Evolutionary conservation across 1,139 yeast species (phyloP).

Genomic region (Saccharomyces hybrid): DNA sequence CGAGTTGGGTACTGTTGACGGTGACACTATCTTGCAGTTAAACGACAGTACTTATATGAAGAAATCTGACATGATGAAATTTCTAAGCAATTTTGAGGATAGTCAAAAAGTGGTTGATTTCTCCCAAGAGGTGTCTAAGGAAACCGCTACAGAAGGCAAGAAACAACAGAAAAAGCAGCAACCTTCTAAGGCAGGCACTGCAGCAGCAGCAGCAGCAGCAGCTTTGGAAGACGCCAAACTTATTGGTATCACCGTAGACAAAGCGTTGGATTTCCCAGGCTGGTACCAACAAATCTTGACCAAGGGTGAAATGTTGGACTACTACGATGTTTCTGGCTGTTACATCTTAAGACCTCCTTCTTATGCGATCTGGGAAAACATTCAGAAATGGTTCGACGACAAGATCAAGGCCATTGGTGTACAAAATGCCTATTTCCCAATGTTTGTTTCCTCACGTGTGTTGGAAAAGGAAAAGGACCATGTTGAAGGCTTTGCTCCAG

Average conservation of each 20-base stretch:
- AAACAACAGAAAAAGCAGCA: constrained; percentile 13
- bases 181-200: constrained; percentile 34
- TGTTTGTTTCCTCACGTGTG: constrained; percentile 91
- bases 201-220: neutral
- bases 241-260: constrained; percentile 94
- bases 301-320: constrained; percentile 97
- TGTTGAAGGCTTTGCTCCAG: constrained; percentile 98
- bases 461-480: constrained; percentile 98
- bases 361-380: constrained; percentile 88
- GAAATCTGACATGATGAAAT: constrained; percentile 47
- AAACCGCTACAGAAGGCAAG: constrained; percentile 23
- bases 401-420: constrained; percentile 85
- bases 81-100: constrained; percentile 41
- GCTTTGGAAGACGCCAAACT: constrained; percentile 79
- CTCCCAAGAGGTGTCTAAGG: constrained; percentile 26
- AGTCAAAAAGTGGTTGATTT: constrained; percentile 55
- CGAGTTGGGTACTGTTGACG: constrained; percentile 39
- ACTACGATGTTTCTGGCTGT: constrained; percentile 98
- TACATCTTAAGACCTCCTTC: constrained; percentile 96
- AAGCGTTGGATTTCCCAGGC: constrained; percentile 82
- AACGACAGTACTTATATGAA: constrained; percentile 52
- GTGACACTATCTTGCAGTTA: constrained; percentile 42
- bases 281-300: constrained; percentile 96
- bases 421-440: constrained; percentile 93
- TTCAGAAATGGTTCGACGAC: constrained; percentile 78